phyloP scores from a whole-genome alignment of 208 protist genomes.

The Kentomonas sorsogonicus region DNA sequence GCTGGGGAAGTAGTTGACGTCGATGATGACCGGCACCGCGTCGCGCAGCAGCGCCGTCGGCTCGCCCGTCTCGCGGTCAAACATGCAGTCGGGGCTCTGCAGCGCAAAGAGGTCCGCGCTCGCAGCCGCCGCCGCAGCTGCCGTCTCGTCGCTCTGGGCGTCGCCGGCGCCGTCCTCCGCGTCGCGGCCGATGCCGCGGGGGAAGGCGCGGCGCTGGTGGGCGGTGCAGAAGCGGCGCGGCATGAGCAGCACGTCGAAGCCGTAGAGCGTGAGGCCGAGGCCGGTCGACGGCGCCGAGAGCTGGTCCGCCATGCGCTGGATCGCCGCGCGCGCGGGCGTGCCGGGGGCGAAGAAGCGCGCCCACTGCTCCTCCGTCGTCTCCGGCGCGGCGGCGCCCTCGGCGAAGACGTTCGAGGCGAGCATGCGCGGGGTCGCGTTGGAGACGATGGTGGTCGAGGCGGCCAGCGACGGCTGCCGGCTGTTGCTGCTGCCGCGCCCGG shows the following conservation, averaged over 20 bases:
- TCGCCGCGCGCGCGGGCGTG: slow-evolving; percentile 27
- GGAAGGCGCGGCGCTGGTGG: slow-evolving; percentile 17
- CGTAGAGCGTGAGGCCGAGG: slow-evolving; percentile 62
- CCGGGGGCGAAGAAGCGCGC: slow-evolving; percentile 47
- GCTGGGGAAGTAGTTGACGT: slow-evolving; percentile 87
- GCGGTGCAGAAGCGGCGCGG: slow-evolving; percentile 28
- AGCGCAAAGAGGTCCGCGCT: neutral
- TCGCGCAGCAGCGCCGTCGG: slow-evolving; percentile 46
- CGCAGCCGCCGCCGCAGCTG: neutral
- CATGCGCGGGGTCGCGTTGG: too few relatives aligned
- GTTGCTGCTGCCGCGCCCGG: too few relatives aligned
- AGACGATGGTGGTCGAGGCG: too few relatives aligned
- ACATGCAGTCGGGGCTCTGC: slow-evolving; percentile 20
- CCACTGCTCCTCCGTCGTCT: slow-evolving; percentile 31
- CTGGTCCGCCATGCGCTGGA: slow-evolving; percentile 31
- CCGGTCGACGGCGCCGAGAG: slow-evolving; percentile 24
- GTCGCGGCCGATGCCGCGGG: slow-evolving; percentile 29
- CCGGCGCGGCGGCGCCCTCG: too few relatives aligned
- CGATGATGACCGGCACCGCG: slow-evolving; percentile 58
- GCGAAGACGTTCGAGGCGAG: too few relatives aligned
- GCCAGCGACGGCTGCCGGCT: too few relatives aligned
- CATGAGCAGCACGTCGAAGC: slow-evolving; percentile 78
- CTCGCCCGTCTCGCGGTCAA: slow-evolving; percentile 49
- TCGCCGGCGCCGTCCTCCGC: slow-evolving; percentile 6
- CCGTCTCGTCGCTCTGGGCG: neutral